Evolutionary conservation across 1,139 yeast species (phyloP), one percentile per base, ranked within the genome.

Genomic region (Hyphopichia pseudoburtonii): DNA sequence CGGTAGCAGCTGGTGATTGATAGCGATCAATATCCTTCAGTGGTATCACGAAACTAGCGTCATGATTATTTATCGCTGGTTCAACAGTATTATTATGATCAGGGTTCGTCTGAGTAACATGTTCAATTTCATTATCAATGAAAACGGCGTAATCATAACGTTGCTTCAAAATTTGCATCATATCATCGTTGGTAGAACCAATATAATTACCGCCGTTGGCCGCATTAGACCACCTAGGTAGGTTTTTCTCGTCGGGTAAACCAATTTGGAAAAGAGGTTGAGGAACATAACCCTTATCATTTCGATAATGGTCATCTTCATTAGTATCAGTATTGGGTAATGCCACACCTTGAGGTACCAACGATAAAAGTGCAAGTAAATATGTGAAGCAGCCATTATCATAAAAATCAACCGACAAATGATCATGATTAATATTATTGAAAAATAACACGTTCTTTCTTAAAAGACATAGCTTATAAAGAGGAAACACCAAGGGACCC

Each of bases 101-200:
- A n/a, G n/a, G n/a, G n/a, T n/a, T n/a, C n/a, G n/a, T n/a, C n/a
- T n/a, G n/a, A n/a, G n/a, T n/a, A n/a, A n/a, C n/a, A n/a, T 21
- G 16, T 6, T 35, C 47, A 17, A 44, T 47, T 11, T 53, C 57
- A n/a, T 56, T 57, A 17, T 54, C 54, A 17, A 66, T 38, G 24
- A 64, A 48, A 17, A 81, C 56, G 2, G 64, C 74, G 30, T 57
- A 45, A 42, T 86, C 94, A 54, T 76, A 86, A 2, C 82, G 48
- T 12, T 72, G 70, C 9, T 59, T 57, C 46, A 80, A 82, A 42
- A 73, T 79, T 50, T 79, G 61, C 33, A 86, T 54, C 17, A 86
- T 78, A 41, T 80, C 85, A 54, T 87, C 96, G 36, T 84, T 78
- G 1, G 95, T 83, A 14, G 80, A 72, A 1, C 85, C 92, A 30